Evolutionary conservation across 805 yeast genomes (phyloP).

Genomic region (Candida saitoana): DNA sequence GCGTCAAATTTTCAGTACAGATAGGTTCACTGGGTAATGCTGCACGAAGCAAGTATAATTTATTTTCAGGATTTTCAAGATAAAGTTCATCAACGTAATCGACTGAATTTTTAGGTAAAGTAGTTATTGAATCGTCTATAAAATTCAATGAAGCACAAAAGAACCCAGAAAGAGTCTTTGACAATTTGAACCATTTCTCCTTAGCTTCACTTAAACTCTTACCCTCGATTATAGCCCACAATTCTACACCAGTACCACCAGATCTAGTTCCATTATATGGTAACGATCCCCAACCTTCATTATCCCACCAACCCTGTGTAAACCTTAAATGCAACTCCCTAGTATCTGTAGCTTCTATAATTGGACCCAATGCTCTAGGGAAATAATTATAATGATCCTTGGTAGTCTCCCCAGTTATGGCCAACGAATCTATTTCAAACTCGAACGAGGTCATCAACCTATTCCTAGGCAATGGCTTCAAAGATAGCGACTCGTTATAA

Average conservation of each 20-base stretch:
- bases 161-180: constrained; percentile 78
- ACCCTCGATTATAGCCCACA: constrained; percentile 84
- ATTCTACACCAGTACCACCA: constrained; percentile 95
- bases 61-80: constrained; percentile 26
- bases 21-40: constrained; percentile 93
- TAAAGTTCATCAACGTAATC: constrained; percentile 21
- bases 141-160: constrained; percentile 94
- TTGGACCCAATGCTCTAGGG: constrained; percentile 78
- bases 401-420: constrained; percentile 16
- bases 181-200: constrained; percentile 63
- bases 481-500: constrained; percentile 57
- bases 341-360: constrained; percentile 61
- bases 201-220: constrained; percentile 49
- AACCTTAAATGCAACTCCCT: constrained; percentile 80
- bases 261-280: constrained; percentile 67
- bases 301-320: constrained; percentile 94
- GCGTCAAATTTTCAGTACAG: constrained; percentile 95
- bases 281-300: constrained; percentile 78
- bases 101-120: constrained; percentile 50
- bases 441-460: constrained; percentile 65
- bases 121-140: constrained; percentile 74
- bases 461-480: constrained; percentile 74
- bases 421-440: constrained; percentile 60
- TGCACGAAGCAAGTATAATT: constrained; percentile 64
- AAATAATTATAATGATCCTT: constrained; percentile 57